phyloP scores from a whole-genome alignment of 2,329 filamentous ascomycete genomes.

The Cladosporium colombiae region DNA sequence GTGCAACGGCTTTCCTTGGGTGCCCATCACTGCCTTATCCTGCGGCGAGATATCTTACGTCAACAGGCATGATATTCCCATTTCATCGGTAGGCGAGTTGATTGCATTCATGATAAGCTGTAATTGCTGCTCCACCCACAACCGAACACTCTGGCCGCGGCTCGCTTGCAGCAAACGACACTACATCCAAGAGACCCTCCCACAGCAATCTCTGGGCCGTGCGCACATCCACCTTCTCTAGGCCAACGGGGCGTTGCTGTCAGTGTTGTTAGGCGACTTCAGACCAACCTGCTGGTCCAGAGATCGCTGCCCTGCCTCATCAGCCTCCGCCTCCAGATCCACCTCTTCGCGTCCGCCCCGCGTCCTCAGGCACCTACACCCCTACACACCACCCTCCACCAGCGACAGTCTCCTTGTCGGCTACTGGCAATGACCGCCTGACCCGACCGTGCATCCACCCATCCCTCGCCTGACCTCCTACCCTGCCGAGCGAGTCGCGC shows the following conservation, averaged over 20 bases:
- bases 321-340: neutral
- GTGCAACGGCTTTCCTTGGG: constrained; percentile 2
- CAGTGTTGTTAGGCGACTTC: constrained; percentile 11
- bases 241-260: constrained; percentile 11
- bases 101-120: neutral
- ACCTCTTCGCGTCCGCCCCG: neutral
- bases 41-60: neutral
- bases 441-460: neutral
- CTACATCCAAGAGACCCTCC: neutral
- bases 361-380: constrained; percentile 8
- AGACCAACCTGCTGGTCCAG: neutral
- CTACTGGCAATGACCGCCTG: constrained; percentile 8
- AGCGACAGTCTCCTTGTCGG: constrained; percentile 8
- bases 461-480: neutral
- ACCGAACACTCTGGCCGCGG: neutral
- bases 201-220: constrained; percentile 4
- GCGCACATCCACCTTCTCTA: constrained; percentile 17
- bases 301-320: neutral
- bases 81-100: neutral
- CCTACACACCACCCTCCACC: neutral
- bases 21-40: neutral
- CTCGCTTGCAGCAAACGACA: neutral
- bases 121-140: neutral
- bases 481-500: neutral
- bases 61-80: neutral